Conservation (phyloP, 2,329 filamentous ascomycete genomes). For the Corniculantispora saksenae region DNA sequence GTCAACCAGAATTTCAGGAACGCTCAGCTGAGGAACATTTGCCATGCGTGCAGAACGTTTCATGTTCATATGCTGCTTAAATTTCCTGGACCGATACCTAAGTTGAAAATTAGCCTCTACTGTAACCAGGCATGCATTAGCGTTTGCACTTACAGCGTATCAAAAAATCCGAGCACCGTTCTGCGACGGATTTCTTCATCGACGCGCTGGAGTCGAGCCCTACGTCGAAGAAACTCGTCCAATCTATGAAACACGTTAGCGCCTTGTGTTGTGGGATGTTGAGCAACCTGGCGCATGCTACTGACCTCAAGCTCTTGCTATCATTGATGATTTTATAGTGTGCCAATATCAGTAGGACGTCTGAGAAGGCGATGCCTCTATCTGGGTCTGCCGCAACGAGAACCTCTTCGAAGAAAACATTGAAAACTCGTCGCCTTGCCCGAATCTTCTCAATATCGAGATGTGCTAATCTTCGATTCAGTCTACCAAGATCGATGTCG, state of each 20-base stretch:
- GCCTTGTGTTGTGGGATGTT: background rate
- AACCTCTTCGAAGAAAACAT: constrained; percentile 96
- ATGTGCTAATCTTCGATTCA: constrained; percentile 70
- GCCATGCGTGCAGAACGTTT: constrained; percentile 78
- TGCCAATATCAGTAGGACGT: constrained; percentile 90
- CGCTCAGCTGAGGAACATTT: constrained; percentile 73
- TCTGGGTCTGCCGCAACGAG: constrained; percentile 90
- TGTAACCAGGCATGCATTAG: background rate
- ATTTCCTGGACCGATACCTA: constrained; percentile 79
- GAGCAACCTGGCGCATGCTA: constrained; percentile 16
- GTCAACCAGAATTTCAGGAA: constrained; percentile 89
- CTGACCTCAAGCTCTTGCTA: constrained; percentile 84
- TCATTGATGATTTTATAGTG: constrained; percentile 99
- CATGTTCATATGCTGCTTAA: constrained; percentile 72
- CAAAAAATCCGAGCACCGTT: constrained; percentile 91
- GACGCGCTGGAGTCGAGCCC: constrained; percentile 86
- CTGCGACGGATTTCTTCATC: constrained; percentile 92
- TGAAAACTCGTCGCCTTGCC: constrained; percentile 75
- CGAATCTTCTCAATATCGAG: constrained; percentile 78
- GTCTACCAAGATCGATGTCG: constrained; percentile 70
- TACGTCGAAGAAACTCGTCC: constrained; percentile 90
- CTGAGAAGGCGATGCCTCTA: constrained; percentile 86
- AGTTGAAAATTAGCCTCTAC: background rate
- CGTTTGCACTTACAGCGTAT: constrained; percentile 66
- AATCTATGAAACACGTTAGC: constrained; percentile 55